Conservation (phyloP, 1,139 yeast genomes). For the Blastobotrys petasosporus region DNA sequence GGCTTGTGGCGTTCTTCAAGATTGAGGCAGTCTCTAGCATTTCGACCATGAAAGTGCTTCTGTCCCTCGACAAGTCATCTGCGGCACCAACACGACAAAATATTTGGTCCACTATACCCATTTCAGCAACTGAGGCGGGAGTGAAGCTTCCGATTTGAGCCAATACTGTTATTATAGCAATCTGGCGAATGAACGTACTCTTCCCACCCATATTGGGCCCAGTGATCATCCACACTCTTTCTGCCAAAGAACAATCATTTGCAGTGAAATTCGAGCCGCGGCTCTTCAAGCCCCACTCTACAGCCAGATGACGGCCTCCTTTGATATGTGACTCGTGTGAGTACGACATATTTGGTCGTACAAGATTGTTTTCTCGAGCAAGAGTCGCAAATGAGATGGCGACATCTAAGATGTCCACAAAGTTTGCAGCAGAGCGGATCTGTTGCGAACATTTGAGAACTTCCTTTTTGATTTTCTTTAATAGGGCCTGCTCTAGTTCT, state of each 20-base stretch:
- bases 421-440: constrained; percentile 43
- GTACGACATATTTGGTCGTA: constrained; percentile 58
- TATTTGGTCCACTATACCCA: constrained; percentile 80
- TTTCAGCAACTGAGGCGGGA: constrained; percentile 64
- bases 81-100: constrained; percentile 85
- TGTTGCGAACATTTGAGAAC: constrained; percentile 38
- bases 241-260: constrained; percentile 51
- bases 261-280: constrained; percentile 51
- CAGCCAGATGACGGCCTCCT: constrained; percentile 81
- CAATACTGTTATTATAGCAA: constrained; percentile 59
- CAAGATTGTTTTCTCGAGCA: constrained; percentile 58
- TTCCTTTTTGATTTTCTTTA: constrained; percentile 39
- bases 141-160: constrained; percentile 90
- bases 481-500: constrained; percentile 42
- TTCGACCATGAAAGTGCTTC: constrained; percentile 95
- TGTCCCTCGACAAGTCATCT: constrained; percentile 78
- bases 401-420: constrained; percentile 67
- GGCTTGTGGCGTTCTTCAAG: constrained; percentile 63
- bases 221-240: constrained; percentile 62
- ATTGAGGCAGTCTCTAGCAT: constrained; percentile 93
- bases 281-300: constrained; percentile 59
- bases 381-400: constrained; percentile 65
- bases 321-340: constrained; percentile 36
- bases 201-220: constrained; percentile 81
- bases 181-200: constrained; percentile 60